Base-by-base conservation (phyloP, 257 asterid genomes). In the Fraxinus quadrangulata region DNA sequence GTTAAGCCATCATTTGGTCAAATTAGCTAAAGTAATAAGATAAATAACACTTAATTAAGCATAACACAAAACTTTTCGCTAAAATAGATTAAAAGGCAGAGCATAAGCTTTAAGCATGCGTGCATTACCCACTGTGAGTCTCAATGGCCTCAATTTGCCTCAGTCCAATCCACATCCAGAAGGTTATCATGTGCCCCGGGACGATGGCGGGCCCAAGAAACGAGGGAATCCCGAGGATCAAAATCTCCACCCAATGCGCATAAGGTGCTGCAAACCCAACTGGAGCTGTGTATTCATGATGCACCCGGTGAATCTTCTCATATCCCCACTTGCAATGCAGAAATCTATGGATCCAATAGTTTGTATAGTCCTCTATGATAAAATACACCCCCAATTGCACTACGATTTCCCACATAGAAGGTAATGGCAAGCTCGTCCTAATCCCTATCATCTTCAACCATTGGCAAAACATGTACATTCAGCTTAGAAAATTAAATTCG, bases 81-180 rank as follows among this genome's bases (percentile, higher is more conserved):
- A 79, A 75, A 82, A 59, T 67, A 79, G 81, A 87, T 79, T 85
- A 84, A 78, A 76, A 63, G 9, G 75, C 80, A 81, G 78, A 79
- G 78, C 84, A 85, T 65, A 86, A 77, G 81, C 49, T 75, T 80
- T 54, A 80, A 85, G 91, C 93, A 90, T 85, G 97, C 88, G 69
- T 83, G 93, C 93, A 87, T 87, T 88, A 96, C 99, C 99, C 99
- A 85, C 98, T 89, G 88, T 96, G 99, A 86, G 99, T 91, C 85
- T 96, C 98, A 82, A 96, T 96, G 51, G 99, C 99, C 90, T 93
- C 99, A 74, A 92, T 87, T 89, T 93, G 98, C 85, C 99, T 93
- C 79, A 92, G 78, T 31, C 81, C 98, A 85, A 96, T 92, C 99
- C 99, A 96, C 82, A 88, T 26, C 99, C 99, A 96, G 86, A 96